phyloP scores from a whole-genome alignment of 345 rosid genomes.

The Xanthoceras sorbifolium region DNA sequence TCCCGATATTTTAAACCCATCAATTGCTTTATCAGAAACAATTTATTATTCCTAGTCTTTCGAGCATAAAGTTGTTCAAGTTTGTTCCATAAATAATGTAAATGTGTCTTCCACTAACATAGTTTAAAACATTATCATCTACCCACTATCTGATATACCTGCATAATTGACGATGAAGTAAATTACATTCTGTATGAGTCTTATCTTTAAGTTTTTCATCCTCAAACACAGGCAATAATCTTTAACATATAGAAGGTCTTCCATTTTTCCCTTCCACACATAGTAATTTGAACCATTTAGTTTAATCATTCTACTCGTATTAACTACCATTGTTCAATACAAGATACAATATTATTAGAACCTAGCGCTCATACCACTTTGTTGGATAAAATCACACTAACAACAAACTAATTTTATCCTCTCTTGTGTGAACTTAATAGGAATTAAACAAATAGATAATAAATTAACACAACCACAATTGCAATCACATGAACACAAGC shows the following conservation, averaged over 20 bases:
- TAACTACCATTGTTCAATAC: background rate
- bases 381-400: too few species aligned
- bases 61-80: background rate
- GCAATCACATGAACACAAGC: too few species aligned
- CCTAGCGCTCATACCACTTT: too few species aligned
- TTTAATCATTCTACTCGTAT: background rate
- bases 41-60: conserved; percentile 9
- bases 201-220: background rate
- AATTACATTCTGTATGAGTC: background rate
- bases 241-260: background rate
- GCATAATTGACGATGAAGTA: background rate
- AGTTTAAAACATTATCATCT: conserved; percentile 13
- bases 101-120: background rate
- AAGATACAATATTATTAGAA: too few species aligned
- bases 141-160: conserved; percentile 2
- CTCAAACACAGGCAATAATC: background rate
- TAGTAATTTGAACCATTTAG: background rate
- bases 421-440: too few species aligned
- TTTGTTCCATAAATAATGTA: background rate
- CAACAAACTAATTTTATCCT: too few species aligned
- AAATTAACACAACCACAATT: too few species aligned
- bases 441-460: too few species aligned
- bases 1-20: conserved; percentile 6
- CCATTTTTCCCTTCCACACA: background rate
- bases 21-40: background rate